phyloP scores from a whole-genome alignment of 2,329 filamentous ascomycete species.

The Exutisphaerella laricina region DNA sequence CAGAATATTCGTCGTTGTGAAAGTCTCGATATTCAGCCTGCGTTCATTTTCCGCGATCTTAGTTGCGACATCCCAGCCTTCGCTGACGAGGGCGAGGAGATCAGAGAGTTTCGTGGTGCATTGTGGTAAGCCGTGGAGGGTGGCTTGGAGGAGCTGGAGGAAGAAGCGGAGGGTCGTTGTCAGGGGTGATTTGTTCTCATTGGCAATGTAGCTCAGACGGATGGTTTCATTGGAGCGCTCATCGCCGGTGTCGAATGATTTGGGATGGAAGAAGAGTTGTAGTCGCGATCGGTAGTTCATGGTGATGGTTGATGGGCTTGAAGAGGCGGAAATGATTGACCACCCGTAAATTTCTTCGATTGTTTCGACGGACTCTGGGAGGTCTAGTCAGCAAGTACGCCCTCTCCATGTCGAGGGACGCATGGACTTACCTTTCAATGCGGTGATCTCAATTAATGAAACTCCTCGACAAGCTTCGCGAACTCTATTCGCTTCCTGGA shows the following conservation, averaged over 20 bases:
- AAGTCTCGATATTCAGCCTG: conserved; percentile 58
- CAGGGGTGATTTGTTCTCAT: conserved; percentile 48
- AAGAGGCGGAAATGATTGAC: conserved; percentile 58
- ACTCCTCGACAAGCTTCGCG: conserved; percentile 86
- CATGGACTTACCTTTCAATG: conserved; percentile 61
- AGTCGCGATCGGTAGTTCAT: conserved; percentile 69
- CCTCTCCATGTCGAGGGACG: not conserved
- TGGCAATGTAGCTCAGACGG: conserved; percentile 65
- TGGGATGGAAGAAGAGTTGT: conserved; percentile 65
- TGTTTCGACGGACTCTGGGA: conserved; percentile 57
- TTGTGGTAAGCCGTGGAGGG: conserved; percentile 58
- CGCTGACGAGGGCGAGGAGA: conserved; percentile 56
- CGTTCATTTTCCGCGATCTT: conserved; percentile 56
- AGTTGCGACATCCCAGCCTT: conserved; percentile 61
- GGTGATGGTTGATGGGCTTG: conserved; percentile 58
- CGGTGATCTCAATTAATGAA: conserved; percentile 73
- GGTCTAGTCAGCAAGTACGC: conserved; percentile 35
- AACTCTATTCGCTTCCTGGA: conserved; percentile 73
- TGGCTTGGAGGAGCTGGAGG: conserved; percentile 64
- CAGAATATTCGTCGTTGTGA: conserved; percentile 58
- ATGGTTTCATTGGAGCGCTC: conserved; percentile 48
- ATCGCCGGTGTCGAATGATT: conserved; percentile 47
- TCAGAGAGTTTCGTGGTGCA: conserved; percentile 51
- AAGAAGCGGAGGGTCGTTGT: conserved; percentile 70
- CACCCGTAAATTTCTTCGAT: conserved; percentile 65